Conservation (phyloP, 2,329 filamentous ascomycete species). For the Chlorencoelia australis region DNA sequence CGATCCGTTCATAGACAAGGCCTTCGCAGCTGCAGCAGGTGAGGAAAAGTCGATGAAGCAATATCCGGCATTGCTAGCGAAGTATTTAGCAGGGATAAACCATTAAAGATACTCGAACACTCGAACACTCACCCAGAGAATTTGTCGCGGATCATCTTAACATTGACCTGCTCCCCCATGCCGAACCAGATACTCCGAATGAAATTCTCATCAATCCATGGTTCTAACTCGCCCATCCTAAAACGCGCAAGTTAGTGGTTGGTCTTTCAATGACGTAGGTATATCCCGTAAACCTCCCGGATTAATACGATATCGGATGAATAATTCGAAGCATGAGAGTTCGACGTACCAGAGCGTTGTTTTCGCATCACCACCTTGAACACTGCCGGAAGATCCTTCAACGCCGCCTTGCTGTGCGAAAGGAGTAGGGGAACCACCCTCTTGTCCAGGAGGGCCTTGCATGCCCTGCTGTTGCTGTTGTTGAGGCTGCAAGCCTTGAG, state of each 20-base stretch:
- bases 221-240: conserved; percentile 98
- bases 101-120: not conserved
- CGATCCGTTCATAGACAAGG: conserved; percentile 78
- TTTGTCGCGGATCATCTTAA: conserved; percentile 99
- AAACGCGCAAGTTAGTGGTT: conserved; percentile 9
- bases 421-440: conserved; percentile 46
- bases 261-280: too few species aligned
- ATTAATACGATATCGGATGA: too few species aligned
- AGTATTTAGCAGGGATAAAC: conserved; percentile 1
- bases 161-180: conserved; percentile 89
- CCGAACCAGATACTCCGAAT: conserved; percentile 87
- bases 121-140: conserved; percentile 73
- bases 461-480: conserved; percentile 18
- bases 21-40: conserved; percentile 80
- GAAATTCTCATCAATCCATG: conserved; percentile 99
- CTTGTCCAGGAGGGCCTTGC: conserved; percentile 39
- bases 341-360: conserved; percentile 43
- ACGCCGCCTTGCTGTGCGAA: conserved; percentile 35
- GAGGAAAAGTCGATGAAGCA: conserved; percentile 92
- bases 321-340: too few species aligned
- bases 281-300: too few species aligned
- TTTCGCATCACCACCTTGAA: conserved; percentile 40
- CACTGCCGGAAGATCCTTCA: conserved; percentile 27
- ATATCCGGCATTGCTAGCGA: conserved; percentile 80
- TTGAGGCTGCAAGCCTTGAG: conserved; percentile 36